Conservation (phyloP, 2,329 filamentous ascomycete species). For the Moelleriella libera region DNA sequence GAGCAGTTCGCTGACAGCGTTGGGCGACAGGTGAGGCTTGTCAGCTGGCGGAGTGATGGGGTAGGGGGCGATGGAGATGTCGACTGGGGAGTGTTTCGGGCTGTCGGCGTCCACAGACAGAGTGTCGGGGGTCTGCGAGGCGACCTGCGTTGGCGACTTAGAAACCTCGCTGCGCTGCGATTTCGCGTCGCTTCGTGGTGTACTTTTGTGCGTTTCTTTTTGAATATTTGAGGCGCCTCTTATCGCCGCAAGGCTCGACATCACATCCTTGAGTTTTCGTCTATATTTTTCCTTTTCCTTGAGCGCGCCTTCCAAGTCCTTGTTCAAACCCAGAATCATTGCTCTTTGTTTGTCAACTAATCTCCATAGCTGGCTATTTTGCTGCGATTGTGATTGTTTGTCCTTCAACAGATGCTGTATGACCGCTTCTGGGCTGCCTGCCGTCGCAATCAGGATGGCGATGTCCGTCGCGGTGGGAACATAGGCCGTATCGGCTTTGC, state of each 20-base stretch:
- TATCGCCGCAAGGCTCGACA: constrained; percentile 25
- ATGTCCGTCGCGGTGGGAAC: constrained; percentile 59
- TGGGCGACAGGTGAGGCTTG: constrained; percentile 22
- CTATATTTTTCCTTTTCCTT: constrained; percentile 94
- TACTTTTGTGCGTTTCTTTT: constrained; percentile 3
- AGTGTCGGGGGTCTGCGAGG: constrained; percentile 1
- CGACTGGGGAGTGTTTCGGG: constrained; percentile 42
- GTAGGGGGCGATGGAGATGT: constrained; percentile 45
- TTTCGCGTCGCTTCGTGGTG: constrained; percentile 3
- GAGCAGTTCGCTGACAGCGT: constrained; percentile 35
- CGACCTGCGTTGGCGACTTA: constrained; percentile 2
- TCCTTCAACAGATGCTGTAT: constrained; percentile 83
- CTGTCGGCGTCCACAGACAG: constrained; percentile 27
- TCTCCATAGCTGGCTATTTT: constrained; percentile 89
- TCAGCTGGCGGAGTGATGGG: constrained; percentile 51
- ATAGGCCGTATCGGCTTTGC: constrained; percentile 41
- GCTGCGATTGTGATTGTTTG: constrained; percentile 74
- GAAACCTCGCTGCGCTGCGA: constrained; percentile 12
- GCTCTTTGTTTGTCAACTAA: constrained; percentile 91
- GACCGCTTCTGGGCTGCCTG: constrained; percentile 78
- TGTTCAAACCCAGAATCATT: constrained; percentile 88
- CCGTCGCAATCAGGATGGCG: constrained; percentile 62
- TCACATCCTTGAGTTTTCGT: constrained; percentile 71
- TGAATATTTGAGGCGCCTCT: constrained; percentile 11
- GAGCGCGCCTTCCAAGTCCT: constrained; percentile 77